Evolutionary conservation across 331 rosid species (phyloP).

Genomic region (Acacia concinna): DNA sequence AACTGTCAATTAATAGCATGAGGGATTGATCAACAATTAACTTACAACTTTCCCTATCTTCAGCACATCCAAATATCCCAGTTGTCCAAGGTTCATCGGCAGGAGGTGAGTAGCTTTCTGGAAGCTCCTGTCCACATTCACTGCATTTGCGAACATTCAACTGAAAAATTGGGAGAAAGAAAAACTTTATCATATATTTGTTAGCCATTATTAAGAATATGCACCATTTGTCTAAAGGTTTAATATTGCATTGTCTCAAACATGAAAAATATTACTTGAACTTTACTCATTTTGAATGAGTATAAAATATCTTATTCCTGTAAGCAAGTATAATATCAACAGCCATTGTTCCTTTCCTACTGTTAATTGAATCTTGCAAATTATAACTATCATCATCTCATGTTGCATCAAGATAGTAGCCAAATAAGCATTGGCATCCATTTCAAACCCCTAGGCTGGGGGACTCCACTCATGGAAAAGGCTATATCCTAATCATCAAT

Average conservation of each 20-base stretch:
- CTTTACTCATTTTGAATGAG: not conserved
- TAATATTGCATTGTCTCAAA: slow-evolving; percentile 13
- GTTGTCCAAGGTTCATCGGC: slow-evolving; percentile 97
- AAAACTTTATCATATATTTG: slow-evolving; percentile 10
- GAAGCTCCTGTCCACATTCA: slow-evolving; percentile 93
- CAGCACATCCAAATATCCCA: slow-evolving; percentile 84
- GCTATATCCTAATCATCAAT: not conserved
- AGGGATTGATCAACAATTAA: slow-evolving; percentile 30
- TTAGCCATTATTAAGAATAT: not conserved
- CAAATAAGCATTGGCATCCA: not conserved
- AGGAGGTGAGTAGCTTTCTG: slow-evolving; percentile 90
- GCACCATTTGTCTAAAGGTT: not conserved
- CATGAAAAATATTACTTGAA: not conserved
- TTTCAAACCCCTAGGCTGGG: not conserved
- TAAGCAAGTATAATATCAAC: not conserved
- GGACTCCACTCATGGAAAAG: not conserved
- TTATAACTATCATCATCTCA: slow-evolving; percentile 9
- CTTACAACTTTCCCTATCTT: slow-evolving; percentile 94
- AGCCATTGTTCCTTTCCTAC: not conserved
- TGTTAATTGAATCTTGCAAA: not conserved
- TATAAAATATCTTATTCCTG: not conserved
- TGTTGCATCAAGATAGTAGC: not conserved
- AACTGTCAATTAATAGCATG: not conserved
- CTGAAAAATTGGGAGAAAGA: slow-evolving; percentile 37
- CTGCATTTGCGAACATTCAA: slow-evolving; percentile 73